These are phyloP conservation scores for Crithidia sp. DNA, from an alignment of 208 protist genomes.

Conservation along the genomic window DNA sequence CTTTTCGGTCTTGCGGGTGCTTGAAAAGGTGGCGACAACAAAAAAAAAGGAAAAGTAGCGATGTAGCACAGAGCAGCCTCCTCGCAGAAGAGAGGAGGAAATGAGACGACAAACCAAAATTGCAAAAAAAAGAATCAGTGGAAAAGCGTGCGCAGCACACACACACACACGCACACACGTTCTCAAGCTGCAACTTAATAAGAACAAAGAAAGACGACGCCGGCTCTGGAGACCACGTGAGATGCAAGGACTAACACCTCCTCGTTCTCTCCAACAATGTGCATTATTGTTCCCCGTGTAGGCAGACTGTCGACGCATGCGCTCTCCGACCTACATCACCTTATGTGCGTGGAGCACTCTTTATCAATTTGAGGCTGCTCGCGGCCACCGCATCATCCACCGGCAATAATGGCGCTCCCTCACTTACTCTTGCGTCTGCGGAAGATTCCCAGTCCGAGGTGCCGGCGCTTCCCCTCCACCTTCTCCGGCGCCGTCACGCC, in stretches of 20 bases:
- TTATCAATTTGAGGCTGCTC: too few relatives aligned
- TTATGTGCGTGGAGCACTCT: too few relatives aligned
- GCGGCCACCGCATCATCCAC: not conserved
- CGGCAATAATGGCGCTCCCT: not conserved
- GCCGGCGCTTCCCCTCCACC: slow-evolving; percentile 23
- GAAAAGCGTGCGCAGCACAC: not conserved
- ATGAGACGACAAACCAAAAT: too few relatives aligned
- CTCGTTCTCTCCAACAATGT: too few relatives aligned
- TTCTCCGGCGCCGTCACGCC: slow-evolving; percentile 12
- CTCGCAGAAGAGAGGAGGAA: not conserved
- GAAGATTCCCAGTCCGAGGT: slow-evolving; percentile 20
- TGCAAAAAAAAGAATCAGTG: not conserved
- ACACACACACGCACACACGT: not conserved
- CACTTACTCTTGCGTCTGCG: slow-evolving; percentile 32
- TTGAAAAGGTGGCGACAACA: not conserved
- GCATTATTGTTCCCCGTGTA: too few relatives aligned
- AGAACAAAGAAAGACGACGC: too few relatives aligned
- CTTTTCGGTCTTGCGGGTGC: too few relatives aligned
- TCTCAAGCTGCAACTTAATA: too few relatives aligned
- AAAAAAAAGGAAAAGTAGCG: not conserved
- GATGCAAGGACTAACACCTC: too few relatives aligned
- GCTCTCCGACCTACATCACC: too few relatives aligned
- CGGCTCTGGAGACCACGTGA: too few relatives aligned
- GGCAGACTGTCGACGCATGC: too few relatives aligned
- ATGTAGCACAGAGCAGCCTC: not conserved